Evolutionary conservation across 2,329 filamentous ascomycete species (phyloP).

Genomic region (Alternaria consortialis): DNA sequence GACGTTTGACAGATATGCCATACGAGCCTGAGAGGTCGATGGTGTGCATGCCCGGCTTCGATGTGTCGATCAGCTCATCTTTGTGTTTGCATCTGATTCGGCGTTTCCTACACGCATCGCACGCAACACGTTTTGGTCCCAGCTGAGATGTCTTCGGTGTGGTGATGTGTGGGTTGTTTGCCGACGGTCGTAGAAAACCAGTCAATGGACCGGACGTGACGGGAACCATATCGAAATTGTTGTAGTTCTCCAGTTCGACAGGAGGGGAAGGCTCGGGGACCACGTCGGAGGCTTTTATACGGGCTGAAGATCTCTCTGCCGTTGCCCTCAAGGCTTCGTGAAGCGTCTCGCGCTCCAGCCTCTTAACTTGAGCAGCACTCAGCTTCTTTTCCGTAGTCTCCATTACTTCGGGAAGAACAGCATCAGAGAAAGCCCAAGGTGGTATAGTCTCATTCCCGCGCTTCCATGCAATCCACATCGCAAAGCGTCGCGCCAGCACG

Average conservation of each 20-base stretch:
- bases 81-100: constrained; percentile 72
- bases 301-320: constrained; percentile 53
- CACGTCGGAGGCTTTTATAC: constrained; percentile 42
- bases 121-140: constrained; percentile 68
- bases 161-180: constrained; percentile 52
- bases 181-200: constrained; percentile 50
- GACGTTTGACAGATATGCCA: constrained; percentile 46
- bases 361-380: constrained; percentile 63
- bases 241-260: constrained; percentile 21
- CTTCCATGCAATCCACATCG: constrained; percentile 74
- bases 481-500: constrained; percentile 67
- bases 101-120: constrained; percentile 69
- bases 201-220: constrained; percentile 37
- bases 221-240: constrained; percentile 23
- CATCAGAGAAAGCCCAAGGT: constrained; percentile 68
- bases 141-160: constrained; percentile 66
- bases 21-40: constrained; percentile 45
- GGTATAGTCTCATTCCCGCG: constrained; percentile 70
- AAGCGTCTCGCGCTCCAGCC: constrained; percentile 63
- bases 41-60: constrained; percentile 42
- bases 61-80: constrained; percentile 57
- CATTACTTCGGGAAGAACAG: constrained; percentile 56
- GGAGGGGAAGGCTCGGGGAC: constrained; percentile 26
- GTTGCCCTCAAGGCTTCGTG: constrained; percentile 55
- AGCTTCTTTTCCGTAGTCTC: constrained; percentile 61